These are phyloP conservation scores for Lipomyces yarrowii DNA, from an alignment of 1,139 yeast species.

Conservation along the genomic window DNA sequence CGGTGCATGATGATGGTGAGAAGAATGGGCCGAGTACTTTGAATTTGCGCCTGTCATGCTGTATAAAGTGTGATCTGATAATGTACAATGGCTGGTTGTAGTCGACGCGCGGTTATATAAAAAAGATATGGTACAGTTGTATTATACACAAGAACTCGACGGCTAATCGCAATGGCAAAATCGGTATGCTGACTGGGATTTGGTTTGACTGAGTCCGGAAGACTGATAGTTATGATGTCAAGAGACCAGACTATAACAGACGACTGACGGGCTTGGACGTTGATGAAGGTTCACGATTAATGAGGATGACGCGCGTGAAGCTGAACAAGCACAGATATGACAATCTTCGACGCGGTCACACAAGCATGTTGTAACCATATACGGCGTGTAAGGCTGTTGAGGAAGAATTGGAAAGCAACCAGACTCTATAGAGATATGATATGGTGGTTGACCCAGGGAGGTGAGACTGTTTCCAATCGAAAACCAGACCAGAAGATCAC, in stretches of 20 bases:
- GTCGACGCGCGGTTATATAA: neutral
- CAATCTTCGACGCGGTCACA: slow-evolving; percentile 3
- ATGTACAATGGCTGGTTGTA: neutral
- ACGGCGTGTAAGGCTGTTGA: neutral
- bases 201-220: neutral
- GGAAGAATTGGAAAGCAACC: neutral
- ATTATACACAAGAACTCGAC: neutral
- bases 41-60: neutral
- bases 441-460: neutral
- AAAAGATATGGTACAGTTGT: neutral
- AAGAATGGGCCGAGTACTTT: neutral
- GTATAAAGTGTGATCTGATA: neutral
- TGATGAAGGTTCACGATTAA: neutral
- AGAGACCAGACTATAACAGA: neutral
- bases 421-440: neutral
- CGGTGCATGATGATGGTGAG: slow-evolving; percentile 9
- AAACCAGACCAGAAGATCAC: neutral
- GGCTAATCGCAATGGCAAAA: neutral
- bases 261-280: neutral
- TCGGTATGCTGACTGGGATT: neutral
- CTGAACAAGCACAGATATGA: slow-evolving; percentile 3
- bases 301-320: neutral
- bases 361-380: neutral
- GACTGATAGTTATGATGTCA: too few relatives aligned
- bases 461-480: too few relatives aligned